Evolutionary conservation across 441 rosid genomes (phyloP).

Genomic region (Euphorbia corollata): DNA sequence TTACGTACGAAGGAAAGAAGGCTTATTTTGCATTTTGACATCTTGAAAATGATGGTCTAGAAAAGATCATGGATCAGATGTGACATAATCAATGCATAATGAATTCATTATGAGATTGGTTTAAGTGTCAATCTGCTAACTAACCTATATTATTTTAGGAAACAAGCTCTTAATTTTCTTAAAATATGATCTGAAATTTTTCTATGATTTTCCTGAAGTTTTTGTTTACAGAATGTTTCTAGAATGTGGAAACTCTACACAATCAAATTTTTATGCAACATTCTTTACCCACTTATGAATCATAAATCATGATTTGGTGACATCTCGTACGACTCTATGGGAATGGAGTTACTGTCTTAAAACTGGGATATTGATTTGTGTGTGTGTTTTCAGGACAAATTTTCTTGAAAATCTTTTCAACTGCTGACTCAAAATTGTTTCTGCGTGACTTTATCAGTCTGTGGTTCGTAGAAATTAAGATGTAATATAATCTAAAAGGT

Average conservation of each 20-base stretch:
- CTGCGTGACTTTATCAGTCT: background rate
- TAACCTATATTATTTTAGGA: background rate
- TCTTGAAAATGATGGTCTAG: background rate
- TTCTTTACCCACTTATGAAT: background rate
- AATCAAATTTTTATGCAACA: background rate
- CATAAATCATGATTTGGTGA: background rate
- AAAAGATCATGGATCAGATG: background rate
- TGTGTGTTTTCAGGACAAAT: background rate
- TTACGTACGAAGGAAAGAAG: background rate
- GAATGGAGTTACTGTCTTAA: background rate
- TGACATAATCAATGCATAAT: background rate
- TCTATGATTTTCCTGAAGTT: background rate
- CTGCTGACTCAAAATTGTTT: background rate
- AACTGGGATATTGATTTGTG: background rate
- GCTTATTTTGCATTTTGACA: background rate
- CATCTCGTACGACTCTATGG: background rate
- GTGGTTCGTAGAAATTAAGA: background rate
- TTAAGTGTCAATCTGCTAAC: background rate
- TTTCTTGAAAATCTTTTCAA: background rate
- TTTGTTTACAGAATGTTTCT: background rate
- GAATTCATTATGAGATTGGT: background rate
- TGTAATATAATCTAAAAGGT: background rate
- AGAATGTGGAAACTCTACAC: background rate
- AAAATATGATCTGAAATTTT: background rate
- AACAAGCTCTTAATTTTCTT: background rate